Conservation (phyloP, 164 flowering plant species). For the Akebia trifoliata region DNA sequence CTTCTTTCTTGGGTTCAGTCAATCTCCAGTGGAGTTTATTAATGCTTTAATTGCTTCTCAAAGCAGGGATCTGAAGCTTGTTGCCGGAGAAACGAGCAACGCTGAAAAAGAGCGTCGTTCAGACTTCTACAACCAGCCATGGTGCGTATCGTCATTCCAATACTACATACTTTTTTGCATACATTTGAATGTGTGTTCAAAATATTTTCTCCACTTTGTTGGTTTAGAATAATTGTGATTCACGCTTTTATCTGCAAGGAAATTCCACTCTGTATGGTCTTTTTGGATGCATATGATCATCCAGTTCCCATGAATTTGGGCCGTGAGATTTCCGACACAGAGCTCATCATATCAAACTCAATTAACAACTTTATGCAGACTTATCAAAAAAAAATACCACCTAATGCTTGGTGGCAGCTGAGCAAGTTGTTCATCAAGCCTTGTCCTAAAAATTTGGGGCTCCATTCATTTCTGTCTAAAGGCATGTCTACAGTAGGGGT, state of each 20-base stretch:
- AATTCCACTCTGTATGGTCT: neutral
- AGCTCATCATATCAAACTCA: neutral
- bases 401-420: neutral
- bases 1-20: slow-evolving; percentile 87
- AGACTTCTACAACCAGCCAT: slow-evolving; percentile 76
- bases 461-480: too few species aligned
- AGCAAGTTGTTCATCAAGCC: too few species aligned
- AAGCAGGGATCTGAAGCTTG: slow-evolving; percentile 72
- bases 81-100: slow-evolving; percentile 64
- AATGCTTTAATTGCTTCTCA: slow-evolving; percentile 81
- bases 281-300: neutral
- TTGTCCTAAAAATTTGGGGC: too few species aligned
- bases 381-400: neutral
- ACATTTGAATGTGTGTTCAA: neutral
- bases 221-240: neutral
- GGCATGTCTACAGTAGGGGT: too few species aligned
- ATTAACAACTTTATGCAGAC: too few species aligned
- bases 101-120: slow-evolving; percentile 63
- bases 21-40: slow-evolving; percentile 87
- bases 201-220: neutral
- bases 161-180: neutral
- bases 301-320: neutral
- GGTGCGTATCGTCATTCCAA: slow-evolving; percentile 22
- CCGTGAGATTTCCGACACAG: neutral
- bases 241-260: neutral